phyloP scores from a whole-genome alignment of 352 stramenopile species.

The Thalassiosira livingstoniorum region DNA sequence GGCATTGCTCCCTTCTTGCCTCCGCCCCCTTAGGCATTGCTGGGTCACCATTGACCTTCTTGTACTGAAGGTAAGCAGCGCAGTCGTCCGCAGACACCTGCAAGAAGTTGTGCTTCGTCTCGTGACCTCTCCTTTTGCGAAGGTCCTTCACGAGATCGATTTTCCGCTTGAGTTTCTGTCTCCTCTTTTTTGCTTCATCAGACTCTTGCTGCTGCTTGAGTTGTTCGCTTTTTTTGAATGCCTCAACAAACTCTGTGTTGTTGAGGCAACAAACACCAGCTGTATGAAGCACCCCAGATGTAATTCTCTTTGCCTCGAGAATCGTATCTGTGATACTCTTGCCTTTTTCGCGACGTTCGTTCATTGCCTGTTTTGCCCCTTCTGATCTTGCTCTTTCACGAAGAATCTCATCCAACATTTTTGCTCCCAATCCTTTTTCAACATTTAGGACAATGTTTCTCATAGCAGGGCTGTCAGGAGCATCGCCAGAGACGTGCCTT shows the following conservation, averaged over 20 bases:
- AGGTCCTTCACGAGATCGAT: not conserved
- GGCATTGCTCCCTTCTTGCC: not conserved
- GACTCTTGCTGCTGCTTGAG: not conserved
- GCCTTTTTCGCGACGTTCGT: not conserved
- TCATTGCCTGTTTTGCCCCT: not conserved
- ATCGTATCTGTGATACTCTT: not conserved
- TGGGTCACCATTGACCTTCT: not conserved
- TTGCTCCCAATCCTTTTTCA: not conserved
- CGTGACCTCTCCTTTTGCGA: not conserved
- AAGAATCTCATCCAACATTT: not conserved
- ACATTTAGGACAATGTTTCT: not conserved
- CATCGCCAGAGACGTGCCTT: not conserved
- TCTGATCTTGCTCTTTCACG: not conserved
- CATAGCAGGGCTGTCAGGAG: not conserved
- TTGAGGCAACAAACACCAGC: not conserved
- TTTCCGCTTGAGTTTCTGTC: not conserved
- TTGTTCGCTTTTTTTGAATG: no score
- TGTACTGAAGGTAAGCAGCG: not conserved
- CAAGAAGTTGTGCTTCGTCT: not conserved
- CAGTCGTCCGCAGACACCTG: not conserved
- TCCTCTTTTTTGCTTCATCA: not conserved
- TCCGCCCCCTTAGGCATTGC: not conserved
- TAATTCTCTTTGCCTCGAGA: not conserved
- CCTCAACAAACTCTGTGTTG: not conserved
- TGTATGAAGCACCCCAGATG: not conserved